Evolutionary conservation across 176 grass and related monocot genomes (phyloP).

Genomic region (Secale cereale): DNA sequence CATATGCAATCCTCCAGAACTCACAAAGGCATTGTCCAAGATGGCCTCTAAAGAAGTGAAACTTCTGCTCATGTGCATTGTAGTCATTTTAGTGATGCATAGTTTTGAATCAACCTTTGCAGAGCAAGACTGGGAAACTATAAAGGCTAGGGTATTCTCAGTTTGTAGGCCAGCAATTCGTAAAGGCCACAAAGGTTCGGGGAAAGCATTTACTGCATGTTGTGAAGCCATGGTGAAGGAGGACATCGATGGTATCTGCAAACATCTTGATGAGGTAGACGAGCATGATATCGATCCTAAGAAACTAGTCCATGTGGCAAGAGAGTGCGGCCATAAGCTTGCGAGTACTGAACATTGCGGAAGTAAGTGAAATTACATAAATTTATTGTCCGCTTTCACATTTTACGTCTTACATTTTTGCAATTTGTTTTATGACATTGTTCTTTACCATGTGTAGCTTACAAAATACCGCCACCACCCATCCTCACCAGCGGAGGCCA

Average conservation of each 20-base stretch:
- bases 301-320: neutral
- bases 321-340: neutral
- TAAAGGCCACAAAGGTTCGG: neutral
- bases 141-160: neutral
- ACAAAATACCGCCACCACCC: neutral
- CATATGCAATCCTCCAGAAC: neutral
- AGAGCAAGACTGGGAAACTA: neutral
- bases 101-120: neutral
- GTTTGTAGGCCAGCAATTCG: neutral
- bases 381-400: neutral
- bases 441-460: neutral
- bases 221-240: neutral
- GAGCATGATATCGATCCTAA: neutral
- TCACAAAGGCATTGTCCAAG: neutral
- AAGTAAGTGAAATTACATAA: neutral
- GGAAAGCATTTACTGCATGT: neutral
- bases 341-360: neutral
- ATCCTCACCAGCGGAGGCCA: neutral
- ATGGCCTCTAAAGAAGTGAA: neutral
- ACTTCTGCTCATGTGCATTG: neutral
- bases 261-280: neutral
- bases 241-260: neutral
- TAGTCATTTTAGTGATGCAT: neutral
- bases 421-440: neutral
- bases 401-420: neutral